These are phyloP conservation scores for Oleoguttula mirabilis DNA, from an alignment of 495 filamentous ascomycete genomes.

Conservation along the genomic window DNA sequence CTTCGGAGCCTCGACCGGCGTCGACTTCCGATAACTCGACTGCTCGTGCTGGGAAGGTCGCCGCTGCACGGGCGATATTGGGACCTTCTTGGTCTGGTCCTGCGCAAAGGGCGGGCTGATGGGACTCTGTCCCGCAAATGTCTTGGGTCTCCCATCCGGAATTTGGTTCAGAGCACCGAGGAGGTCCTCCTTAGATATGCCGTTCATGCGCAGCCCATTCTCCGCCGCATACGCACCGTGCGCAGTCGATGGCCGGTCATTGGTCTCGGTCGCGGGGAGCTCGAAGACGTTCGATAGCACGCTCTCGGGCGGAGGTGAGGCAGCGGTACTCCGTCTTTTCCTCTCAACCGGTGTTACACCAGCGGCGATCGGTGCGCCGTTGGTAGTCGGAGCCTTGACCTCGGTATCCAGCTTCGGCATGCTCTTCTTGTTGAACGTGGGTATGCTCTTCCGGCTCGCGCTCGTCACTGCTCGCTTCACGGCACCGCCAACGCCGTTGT, in stretches of 20 bases:
- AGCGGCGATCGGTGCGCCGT: not conserved
- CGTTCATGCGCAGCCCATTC: conserved; percentile 20
- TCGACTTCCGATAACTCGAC: not conserved
- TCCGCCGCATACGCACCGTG: not conserved
- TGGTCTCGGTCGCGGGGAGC: conserved; percentile 5
- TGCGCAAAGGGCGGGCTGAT: not conserved
- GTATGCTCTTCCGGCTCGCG: conserved; percentile 10
- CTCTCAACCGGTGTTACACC: not conserved
- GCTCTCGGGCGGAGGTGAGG: conserved; percentile 1
- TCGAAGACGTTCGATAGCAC: conserved; percentile 6
- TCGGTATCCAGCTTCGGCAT: conserved; percentile 8
- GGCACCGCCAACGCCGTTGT: conserved; percentile 14
- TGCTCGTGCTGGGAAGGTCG: conserved; percentile 1
- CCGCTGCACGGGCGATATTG: conserved; percentile 1
- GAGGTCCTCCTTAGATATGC: conserved; percentile 18
- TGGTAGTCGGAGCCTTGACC: conserved; percentile 21
- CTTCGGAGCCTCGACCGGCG: conserved; percentile 1
- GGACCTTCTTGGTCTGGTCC: conserved; percentile 3
- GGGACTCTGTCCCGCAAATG: conserved; percentile 1
- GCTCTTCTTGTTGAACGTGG: conserved; percentile 5
- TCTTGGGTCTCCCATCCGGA: conserved; percentile 10
- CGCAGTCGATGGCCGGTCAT: conserved; percentile 10
- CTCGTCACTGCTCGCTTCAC: not conserved
- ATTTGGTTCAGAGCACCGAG: not conserved
- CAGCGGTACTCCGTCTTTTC: conserved; percentile 1